A percentile compares a stretch with the other conserved stretches of the same genome.
Evolutionary conservation across 78 protist species (phyloP).

Genomic region (Dictyostelium firmibasis): DNA sequence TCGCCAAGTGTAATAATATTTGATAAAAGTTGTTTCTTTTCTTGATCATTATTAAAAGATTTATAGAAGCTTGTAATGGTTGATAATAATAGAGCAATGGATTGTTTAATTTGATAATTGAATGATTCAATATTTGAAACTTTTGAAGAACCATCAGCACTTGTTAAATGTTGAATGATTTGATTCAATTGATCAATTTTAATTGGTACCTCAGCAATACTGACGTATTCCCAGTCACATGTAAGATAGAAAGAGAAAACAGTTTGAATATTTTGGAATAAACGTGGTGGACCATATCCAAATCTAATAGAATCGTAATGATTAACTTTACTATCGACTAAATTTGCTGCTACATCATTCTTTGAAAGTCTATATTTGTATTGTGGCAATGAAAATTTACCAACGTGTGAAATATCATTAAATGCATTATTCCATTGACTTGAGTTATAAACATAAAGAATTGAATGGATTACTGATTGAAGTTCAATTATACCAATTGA

Average conservation of each 20-base stretch:
- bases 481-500: conserved; percentile 55
- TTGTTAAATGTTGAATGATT: conserved; percentile 26
- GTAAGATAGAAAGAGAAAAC: conserved; percentile 51
- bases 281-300: conserved; percentile 75
- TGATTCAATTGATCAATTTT: conserved; percentile 40
- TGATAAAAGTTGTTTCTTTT: background rate
- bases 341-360: background rate
- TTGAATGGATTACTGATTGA: conserved; percentile 29
- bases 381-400: conserved; percentile 11
- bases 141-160: background rate
- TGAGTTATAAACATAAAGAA: conserved; percentile 25
- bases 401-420: conserved; percentile 46
- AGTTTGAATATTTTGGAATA: conserved; percentile 60
- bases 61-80: background rate
- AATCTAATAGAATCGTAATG: conserved; percentile 14
- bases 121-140: background rate
- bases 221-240: conserved; percentile 23
- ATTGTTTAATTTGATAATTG: conserved; percentile 12
- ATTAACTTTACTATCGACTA: background rate
- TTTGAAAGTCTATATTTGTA: conserved; percentile 7
- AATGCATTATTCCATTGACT: conserved; percentile 50
- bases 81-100: background rate
- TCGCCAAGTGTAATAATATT: background rate
- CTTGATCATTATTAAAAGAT: background rate
- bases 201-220: conserved; percentile 19